A percentile compares a stretch with the other conserved stretches of the same genome.
Evolutionary conservation across 495 filamentous ascomycete genomes (phyloP).

Genomic region (Penicillium bovifimosum): DNA sequence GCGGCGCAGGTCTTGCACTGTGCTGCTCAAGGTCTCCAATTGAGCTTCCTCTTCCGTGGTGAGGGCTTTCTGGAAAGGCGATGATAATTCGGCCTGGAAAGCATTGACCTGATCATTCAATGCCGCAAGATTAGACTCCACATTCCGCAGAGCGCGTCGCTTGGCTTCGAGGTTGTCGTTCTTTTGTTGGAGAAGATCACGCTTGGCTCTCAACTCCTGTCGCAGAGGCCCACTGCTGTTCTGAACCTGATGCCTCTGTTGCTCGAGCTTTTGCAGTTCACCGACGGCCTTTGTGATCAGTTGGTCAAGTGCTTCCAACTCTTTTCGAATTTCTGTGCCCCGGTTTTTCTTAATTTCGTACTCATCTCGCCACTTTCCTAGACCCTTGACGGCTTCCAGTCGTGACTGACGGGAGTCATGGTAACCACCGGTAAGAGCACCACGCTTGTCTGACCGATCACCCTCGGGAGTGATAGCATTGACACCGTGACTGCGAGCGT

Average conservation of each 20-base stretch:
- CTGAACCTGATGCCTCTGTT: conserved; percentile 70
- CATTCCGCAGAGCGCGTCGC: conserved; percentile 58
- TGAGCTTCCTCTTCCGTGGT: conserved; percentile 74
- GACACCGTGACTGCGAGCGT: conserved; percentile 82
- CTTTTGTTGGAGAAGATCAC: conserved; percentile 64
- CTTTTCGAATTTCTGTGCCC: conserved; percentile 52
- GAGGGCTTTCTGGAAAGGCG: conserved; percentile 89
- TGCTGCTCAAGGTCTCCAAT: conserved; percentile 63
- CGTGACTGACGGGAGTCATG: conserved; percentile 78
- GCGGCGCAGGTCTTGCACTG: conserved; percentile 65
- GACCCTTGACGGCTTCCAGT: conserved; percentile 73
- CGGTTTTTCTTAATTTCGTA: conserved; percentile 60
- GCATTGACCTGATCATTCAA: conserved; percentile 66
- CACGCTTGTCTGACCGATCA: conserved; percentile 88
- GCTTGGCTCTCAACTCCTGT: conserved; percentile 66
- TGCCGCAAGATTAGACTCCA: conserved; percentile 69
- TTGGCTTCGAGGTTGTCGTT: conserved; percentile 71
- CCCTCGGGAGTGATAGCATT: conserved; percentile 92
- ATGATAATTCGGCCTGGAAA: conserved; percentile 70
- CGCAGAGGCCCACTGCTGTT: conserved; percentile 75
- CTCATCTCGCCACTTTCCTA: conserved; percentile 67
- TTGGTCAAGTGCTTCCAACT: conserved; percentile 75
- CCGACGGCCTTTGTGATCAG: conserved; percentile 76
- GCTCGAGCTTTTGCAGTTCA: conserved; percentile 77
- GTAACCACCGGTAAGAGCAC: conserved; percentile 90